Evolutionary conservation across 179 eudicot species (phyloP), one percentile per base, ranked within the genome.

Genomic region (Spinacia oleracea): DNA sequence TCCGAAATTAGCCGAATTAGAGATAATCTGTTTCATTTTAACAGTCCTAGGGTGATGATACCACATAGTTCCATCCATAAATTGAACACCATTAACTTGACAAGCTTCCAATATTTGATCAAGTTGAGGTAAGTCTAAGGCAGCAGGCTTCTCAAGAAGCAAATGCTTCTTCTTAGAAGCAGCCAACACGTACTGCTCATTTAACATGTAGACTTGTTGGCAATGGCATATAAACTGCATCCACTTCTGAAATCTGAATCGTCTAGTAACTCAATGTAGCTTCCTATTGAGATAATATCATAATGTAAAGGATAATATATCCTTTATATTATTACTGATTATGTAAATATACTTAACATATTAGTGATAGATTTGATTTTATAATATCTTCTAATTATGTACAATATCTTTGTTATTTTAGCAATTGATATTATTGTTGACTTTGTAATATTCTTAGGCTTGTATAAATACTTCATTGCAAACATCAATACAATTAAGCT

Each of bases 21-120:
- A 75, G 1, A 88, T 15, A 66, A 86, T 2, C 2, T 86, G 79
- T 73, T 84, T 81, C 80, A 88, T 84, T 43, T 73, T 68, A 0
- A 64, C 76, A 32, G 89, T 88, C 81, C 91, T 85, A 77, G 91
- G 89, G 58, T 88, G 88, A 83, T 86, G 89, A 80, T 83, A 83
- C 89, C 91, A 87, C 91, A 87, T 87, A 42, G 86, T 84, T 16
- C 81, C 88, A 81, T 89, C 88, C 91, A 89, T 89, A 46, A 89
- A 87, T 80, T 89, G 89, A 16, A 87, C 85, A 34, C 88, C 83
- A 74, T 87, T 87, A 1, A 35, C 23, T 40, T 77, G 78, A 77
- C 89, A 89, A 9, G 85, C 87, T n/a, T 79, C 79, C 51, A 89
- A 25, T 77, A 89, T 87, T 65, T 72, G 56, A 50, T 85, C 86